A percentile compares a stretch with the other conserved stretches of the same genome.
These are phyloP conservation scores for Pelargonium cotyledonis DNA, from an alignment of 441 rosid genomes.

Conservation along the genomic window DNA sequence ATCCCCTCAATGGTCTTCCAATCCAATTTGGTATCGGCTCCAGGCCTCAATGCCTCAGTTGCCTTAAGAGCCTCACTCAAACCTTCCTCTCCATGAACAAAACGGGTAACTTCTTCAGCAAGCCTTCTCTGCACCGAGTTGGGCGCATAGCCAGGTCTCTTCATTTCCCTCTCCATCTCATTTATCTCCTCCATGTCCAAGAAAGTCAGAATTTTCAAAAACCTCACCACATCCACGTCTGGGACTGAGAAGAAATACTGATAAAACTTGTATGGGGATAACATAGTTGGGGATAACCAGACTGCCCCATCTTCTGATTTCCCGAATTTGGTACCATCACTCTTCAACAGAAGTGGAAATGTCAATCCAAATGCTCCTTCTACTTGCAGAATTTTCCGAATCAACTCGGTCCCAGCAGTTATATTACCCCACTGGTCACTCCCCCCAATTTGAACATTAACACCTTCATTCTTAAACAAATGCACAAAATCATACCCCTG, in stretches of 20 bases:
- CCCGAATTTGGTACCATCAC: slow-evolving; percentile 87
- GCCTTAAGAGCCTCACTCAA: slow-evolving; percentile 81
- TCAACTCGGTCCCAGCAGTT: slow-evolving; percentile 84
- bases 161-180: slow-evolving; percentile 60
- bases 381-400: slow-evolving; percentile 64
- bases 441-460: slow-evolving; percentile 91
- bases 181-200: slow-evolving; percentile 60
- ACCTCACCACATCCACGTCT: slow-evolving; percentile 71
- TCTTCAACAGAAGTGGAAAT: slow-evolving; percentile 78
- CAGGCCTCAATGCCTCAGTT: slow-evolving; percentile 86
- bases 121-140: slow-evolving; percentile 67
- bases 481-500: slow-evolving; percentile 81
- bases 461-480: slow-evolving; percentile 59
- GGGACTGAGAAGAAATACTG: slow-evolving; percentile 90
- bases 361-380: slow-evolving; percentile 80
- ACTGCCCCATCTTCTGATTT: slow-evolving; percentile 96
- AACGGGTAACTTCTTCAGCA: slow-evolving; percentile 88
- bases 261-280: slow-evolving; percentile 87
- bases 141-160: slow-evolving; percentile 60
- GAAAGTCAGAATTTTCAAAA: slow-evolving; percentile 71
- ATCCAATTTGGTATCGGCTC: slow-evolving; percentile 83
- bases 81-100: slow-evolving; percentile 90
- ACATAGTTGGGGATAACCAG: slow-evolving; percentile 68
- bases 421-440: slow-evolving; percentile 99
- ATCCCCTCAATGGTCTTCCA: slow-evolving; percentile 82